A percentile compares a stretch with the other conserved stretches of the same genome.
phyloP scores from a whole-genome alignment of 1,284 basidiomycete species.

The Anthracocystis panici-leucophaei region DNA sequence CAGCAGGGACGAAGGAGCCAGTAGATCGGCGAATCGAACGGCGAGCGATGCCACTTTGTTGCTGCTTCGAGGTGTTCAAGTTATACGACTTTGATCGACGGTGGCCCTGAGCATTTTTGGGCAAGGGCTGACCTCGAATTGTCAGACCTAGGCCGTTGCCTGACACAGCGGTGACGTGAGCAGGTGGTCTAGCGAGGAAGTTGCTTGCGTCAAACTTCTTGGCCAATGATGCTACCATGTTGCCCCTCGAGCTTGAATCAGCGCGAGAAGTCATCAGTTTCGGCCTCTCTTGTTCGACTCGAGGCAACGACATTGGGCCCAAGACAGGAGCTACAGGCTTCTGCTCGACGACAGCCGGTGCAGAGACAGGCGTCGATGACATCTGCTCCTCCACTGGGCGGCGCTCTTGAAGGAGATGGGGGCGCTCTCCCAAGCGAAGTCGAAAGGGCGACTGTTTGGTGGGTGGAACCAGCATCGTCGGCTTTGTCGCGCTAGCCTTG shows the following conservation, averaged over 20 bases:
- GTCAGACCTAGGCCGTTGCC: conserved; percentile 21
- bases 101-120: conserved; percentile 25
- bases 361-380: conserved; percentile 23
- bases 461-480: neutral
- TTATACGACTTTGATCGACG: conserved; percentile 43
- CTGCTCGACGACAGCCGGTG: conserved; percentile 8
- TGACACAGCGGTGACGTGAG: conserved; percentile 21
- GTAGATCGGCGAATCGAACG: conserved; percentile 24
- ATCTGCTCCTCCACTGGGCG: conserved; percentile 5
- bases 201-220: conserved; percentile 42
- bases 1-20: conserved; percentile 17
- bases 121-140: conserved; percentile 12
- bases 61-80: conserved; percentile 6
- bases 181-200: conserved; percentile 31
- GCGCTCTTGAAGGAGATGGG: neutral
- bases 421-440: conserved; percentile 13
- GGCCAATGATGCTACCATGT: conserved; percentile 42
- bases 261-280: neutral
- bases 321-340: conserved; percentile 12
- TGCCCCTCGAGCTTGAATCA: conserved; percentile 10
- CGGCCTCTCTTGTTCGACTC: neutral
- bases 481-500: conserved; percentile 7
- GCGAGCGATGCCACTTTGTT: neutral
- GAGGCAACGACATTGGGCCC: conserved; percentile 12
- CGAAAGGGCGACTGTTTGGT: conserved; percentile 38